Evolutionary conservation across 495 filamentous ascomycete genomes (phyloP), one percentile per base, ranked within the genome.

Genomic region (Niebla homalea): DNA sequence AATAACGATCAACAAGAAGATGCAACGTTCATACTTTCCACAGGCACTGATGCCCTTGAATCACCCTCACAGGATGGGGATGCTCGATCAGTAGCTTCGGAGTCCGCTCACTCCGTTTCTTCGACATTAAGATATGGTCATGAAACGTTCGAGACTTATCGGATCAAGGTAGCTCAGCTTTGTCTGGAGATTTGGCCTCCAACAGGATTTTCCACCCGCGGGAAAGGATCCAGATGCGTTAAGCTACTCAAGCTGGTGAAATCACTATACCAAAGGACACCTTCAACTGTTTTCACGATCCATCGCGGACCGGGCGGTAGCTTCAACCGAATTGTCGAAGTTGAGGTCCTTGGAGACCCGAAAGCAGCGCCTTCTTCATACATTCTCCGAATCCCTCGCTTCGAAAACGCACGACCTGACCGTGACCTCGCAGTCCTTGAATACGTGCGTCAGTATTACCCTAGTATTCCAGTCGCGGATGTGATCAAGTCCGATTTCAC

Each of bases 241-340:
- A 12, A 10, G 14, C 26, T 35, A 5, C 25, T 47, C 25, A 26
- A 35, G 44, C 15, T 15, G 8, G 12, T 29, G 4, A 47, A 32
- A 7, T 16, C 26, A 18, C 10, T 18, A 32, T 8, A 7, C 7
- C 32, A 16, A 15, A 5, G 21, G 2, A 11, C 19, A n/a, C 45
- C 32, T 4, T 20, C 14, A 36, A 48, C 5, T 4, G 20, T 4
- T 20, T 53, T 53, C 18, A 16, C 45, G 43, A 46, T 55, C 22
- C 29, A 55, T 4, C 39, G 36, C 19, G 14, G 53, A 18, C 35
- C 23, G 11, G 55, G 55, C 15, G 55, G 55, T 25, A 43, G 38
- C 18, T 57, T 36, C 46, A 54, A 54, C 26, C 39, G 51, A 46
- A 37, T 57, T n/a, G 46, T 50, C 25, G 55, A 51, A 14, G 40